A percentile compares a stretch with the other conserved stretches of the same genome.
Evolutionary conservation across 2,329 filamentous ascomycete genomes (phyloP).

Genomic region (Hortaea sp.): DNA sequence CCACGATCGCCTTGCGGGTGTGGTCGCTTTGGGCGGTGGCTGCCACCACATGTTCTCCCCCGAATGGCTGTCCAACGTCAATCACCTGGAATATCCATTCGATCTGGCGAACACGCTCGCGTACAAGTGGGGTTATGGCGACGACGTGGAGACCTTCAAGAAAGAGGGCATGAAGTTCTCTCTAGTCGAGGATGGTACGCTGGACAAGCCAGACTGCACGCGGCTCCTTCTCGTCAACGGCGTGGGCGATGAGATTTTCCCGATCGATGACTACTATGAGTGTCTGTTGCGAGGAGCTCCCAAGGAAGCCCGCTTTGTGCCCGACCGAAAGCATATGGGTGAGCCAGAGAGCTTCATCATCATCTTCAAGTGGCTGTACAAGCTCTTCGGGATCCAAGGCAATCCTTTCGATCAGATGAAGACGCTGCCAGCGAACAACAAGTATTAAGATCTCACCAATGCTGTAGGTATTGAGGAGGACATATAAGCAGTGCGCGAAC

Average conservation of each 20-base stretch:
- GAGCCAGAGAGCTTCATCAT: constrained; percentile 41
- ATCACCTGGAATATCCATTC: constrained; percentile 51
- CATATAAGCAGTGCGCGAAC: too few relatives aligned
- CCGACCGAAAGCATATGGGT: constrained; percentile 40
- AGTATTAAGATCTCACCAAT: constrained; percentile 21
- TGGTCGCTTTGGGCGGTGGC: constrained; percentile 46
- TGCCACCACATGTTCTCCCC: constrained; percentile 49
- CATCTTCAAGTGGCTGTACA: constrained; percentile 40
- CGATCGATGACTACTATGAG: constrained; percentile 50
- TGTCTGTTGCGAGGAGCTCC: constrained; percentile 42
- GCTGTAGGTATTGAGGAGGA: too few relatives aligned
- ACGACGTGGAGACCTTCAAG: constrained; percentile 37
- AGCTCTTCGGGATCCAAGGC: constrained; percentile 35
- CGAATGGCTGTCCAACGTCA: constrained; percentile 45
- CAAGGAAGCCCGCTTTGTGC: constrained; percentile 42
- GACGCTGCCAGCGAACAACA: constrained; percentile 37
- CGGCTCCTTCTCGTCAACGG: constrained; percentile 48
- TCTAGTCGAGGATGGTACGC: constrained; percentile 44
- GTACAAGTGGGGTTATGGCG: constrained; percentile 38
- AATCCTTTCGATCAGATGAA: constrained; percentile 35
- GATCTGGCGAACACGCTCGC: constrained; percentile 43
- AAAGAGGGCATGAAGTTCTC: constrained; percentile 43
- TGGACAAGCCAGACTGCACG: constrained; percentile 40
- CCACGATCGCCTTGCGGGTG: constrained; percentile 38
- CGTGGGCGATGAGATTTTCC: constrained; percentile 51